A percentile compares a stretch with the other conserved stretches of the same genome.
phyloP scores from a whole-genome alignment of 257 asterid genomes.

The Handroanthus guayacan region DNA sequence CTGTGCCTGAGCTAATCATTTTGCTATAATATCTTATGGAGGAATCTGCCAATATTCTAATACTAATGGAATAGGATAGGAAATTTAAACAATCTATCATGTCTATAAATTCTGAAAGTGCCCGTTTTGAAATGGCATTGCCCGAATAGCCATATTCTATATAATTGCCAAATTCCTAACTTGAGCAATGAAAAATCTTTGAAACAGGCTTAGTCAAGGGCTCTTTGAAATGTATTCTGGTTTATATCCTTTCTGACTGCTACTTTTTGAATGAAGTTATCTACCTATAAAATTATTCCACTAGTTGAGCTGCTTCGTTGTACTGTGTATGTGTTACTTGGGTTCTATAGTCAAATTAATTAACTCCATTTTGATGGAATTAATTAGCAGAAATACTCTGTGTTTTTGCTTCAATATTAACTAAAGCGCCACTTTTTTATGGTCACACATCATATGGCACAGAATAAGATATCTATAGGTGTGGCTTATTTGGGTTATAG shows the following conservation, averaged over 20 bases:
- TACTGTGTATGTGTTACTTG: neutral
- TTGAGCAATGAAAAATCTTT: neutral
- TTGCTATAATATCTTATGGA: neutral
- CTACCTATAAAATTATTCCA: neutral
- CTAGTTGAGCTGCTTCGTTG: neutral
- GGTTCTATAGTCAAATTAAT: neutral
- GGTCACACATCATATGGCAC: too few species aligned
- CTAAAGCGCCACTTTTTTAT: too few species aligned
- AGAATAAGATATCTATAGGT: neutral
- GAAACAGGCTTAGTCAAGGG: constrained; percentile 1
- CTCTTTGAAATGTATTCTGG: neutral
- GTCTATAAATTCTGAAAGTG: neutral
- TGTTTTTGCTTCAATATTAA: too few species aligned
- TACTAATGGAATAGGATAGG: neutral
- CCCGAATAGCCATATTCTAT: neutral
- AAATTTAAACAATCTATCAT: neutral
- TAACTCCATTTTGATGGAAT: constrained; percentile 1
- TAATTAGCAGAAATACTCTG: too few species aligned
- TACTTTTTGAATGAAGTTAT: neutral
- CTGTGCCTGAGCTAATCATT: neutral
- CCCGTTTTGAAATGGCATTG: neutral
- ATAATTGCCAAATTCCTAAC: neutral
- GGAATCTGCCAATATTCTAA: neutral
- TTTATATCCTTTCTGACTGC: neutral
- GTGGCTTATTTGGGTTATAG: neutral